Evolutionary conservation across 225 moss, liverwort and hornwort species (phyloP).

Genomic region (Physcomitrellopsis africana): DNA sequence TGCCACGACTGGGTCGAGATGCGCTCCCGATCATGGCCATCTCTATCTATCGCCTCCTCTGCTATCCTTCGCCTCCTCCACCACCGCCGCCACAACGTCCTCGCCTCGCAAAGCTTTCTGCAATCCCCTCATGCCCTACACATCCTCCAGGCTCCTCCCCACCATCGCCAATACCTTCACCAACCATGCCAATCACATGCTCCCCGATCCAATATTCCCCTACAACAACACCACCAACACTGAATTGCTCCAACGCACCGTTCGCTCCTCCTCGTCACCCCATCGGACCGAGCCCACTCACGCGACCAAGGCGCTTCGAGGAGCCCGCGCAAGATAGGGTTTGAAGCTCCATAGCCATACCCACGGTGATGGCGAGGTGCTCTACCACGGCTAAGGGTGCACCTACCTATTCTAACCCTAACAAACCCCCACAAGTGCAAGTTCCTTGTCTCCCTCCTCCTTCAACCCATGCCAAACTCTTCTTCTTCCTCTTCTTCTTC

Average conservation of each 20-base stretch:
- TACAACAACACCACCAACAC: background rate
- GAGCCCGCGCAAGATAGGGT: constrained; percentile 38
- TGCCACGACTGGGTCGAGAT: constrained; percentile 54
- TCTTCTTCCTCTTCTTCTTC: no score
- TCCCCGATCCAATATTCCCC: constrained; percentile 22
- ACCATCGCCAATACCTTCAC: constrained; percentile 5
- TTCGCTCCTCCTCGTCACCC: background rate
- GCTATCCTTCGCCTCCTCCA: background rate
- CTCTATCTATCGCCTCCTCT: constrained; percentile 1
- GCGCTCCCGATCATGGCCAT: constrained; percentile 58
- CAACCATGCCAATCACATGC: constrained; percentile 12
- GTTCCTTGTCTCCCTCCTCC: background rate
- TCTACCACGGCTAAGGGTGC: constrained; percentile 50
- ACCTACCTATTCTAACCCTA: constrained; percentile 50
- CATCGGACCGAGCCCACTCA: constrained; percentile 14
- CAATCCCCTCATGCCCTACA: constrained; percentile 13
- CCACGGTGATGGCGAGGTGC: constrained; percentile 46
- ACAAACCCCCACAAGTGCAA: constrained; percentile 32
- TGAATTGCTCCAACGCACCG: no score
- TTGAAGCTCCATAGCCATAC: constrained; percentile 58
- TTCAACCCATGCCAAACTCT: constrained; percentile 1
- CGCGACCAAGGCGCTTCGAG: constrained; percentile 15
- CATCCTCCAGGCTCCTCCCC: constrained; percentile 24
- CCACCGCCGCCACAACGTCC: background rate
- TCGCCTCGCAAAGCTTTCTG: constrained; percentile 22